phyloP scores from a whole-genome alignment of 306 rosid species.

The Pachyrhizus erosus region DNA sequence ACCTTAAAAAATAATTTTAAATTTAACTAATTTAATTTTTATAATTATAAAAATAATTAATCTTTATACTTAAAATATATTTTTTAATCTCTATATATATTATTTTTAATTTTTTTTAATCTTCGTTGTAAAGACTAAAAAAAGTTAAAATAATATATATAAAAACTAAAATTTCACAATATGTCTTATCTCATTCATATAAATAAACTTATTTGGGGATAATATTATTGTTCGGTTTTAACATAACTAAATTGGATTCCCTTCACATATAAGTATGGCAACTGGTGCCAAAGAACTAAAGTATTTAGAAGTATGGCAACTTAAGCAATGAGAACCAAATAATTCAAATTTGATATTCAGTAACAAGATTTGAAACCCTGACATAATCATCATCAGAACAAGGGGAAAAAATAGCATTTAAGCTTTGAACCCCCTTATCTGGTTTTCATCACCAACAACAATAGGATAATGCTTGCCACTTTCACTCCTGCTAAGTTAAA shows the following conservation, averaged over 20 bases:
- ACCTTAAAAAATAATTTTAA: no score
- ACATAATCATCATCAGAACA: constrained; percentile 4
- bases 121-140: no score
- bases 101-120: no score
- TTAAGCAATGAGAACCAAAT: neutral
- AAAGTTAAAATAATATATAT: no score
- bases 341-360: neutral
- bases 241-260: neutral
- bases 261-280: neutral
- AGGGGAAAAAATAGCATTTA: neutral
- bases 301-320: neutral
- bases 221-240: no score
- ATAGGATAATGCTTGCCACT: constrained; percentile 11
- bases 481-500: constrained; percentile 12
- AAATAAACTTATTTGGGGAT: no score
- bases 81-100: no score
- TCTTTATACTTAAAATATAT: no score
- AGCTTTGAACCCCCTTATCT: constrained; percentile 18
- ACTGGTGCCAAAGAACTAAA: neutral
- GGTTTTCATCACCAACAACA: constrained; percentile 33
- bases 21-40: no score
- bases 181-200: no score
- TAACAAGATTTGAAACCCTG: neutral
- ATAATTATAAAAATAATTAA: no score
- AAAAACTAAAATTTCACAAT: no score